These are phyloP conservation scores for Aspergillus clavatus DNA, from an alignment of 2,329 filamentous ascomycete species.

Conservation along the genomic window DNA sequence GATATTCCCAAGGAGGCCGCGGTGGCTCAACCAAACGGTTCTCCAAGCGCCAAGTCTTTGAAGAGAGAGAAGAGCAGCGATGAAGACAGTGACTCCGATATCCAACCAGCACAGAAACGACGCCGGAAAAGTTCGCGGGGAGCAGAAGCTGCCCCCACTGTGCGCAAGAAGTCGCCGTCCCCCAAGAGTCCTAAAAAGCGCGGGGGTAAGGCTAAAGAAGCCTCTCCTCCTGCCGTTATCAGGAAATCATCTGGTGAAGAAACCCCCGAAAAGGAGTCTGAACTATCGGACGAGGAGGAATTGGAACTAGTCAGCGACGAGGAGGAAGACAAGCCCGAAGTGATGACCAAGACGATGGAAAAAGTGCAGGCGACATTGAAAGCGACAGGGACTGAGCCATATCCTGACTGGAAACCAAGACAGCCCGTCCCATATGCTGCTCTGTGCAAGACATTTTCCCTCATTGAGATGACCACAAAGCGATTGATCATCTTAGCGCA, in stretches of 20 bases:
- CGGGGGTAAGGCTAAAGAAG: slow-evolving; percentile 15
- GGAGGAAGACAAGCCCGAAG: slow-evolving; percentile 62
- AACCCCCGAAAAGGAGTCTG: slow-evolving; percentile 23
- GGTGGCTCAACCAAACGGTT: slow-evolving; percentile 2
- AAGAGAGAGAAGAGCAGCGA: slow-evolving; percentile 30
- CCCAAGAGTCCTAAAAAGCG: slow-evolving; percentile 17
- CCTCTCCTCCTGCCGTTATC: slow-evolving; percentile 19
- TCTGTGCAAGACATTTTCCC: slow-evolving; percentile 87
- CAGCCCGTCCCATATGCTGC: slow-evolving; percentile 90
- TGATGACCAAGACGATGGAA: slow-evolving; percentile 69
- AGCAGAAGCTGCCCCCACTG: slow-evolving; percentile 33
- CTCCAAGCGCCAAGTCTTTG: slow-evolving; percentile 6
- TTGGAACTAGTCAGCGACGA: slow-evolving; percentile 46
- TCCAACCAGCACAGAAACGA: slow-evolving; percentile 58
- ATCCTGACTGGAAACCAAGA: slow-evolving; percentile 88
- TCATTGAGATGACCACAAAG: slow-evolving; percentile 92
- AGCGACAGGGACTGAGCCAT: slow-evolving; percentile 68
- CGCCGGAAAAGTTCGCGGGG: slow-evolving; percentile 31
- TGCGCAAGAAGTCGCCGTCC: slow-evolving; percentile 18
- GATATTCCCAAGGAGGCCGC: slow-evolving; percentile 10
- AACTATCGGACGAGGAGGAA: slow-evolving; percentile 29
- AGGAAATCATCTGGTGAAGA: slow-evolving; percentile 47
- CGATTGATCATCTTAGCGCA: slow-evolving; percentile 81
- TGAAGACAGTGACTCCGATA: slow-evolving; percentile 51
- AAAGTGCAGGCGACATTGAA: slow-evolving; percentile 74